phyloP scores from a whole-genome alignment of 164 flowering plant genomes.

The Annona cherimola region DNA sequence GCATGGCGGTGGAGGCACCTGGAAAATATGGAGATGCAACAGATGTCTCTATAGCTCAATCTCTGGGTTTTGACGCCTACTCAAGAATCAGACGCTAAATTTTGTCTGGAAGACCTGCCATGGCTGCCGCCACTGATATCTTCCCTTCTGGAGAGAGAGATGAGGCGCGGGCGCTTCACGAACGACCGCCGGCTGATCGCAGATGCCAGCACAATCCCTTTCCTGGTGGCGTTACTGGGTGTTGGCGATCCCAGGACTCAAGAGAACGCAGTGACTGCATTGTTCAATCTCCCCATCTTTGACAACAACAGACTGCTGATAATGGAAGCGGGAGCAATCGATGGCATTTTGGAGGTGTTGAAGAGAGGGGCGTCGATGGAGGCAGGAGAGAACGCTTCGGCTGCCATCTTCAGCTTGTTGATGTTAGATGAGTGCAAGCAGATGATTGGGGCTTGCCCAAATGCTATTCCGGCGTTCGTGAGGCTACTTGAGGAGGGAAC shows the following conservation, averaged over 20 bases:
- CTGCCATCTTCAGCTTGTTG: constrained; percentile 64
- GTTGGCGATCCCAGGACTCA: constrained; percentile 52
- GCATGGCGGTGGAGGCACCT: too few relatives aligned
- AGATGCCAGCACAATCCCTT: constrained; percentile 78
- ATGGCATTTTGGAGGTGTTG: constrained; percentile 43
- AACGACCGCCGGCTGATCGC: constrained; percentile 63
- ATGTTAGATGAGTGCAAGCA: constrained; percentile 55
- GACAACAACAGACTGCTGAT: constrained; percentile 56
- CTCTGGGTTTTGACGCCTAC: too few relatives aligned
- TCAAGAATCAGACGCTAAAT: too few relatives aligned
- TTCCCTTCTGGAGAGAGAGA: too few relatives aligned
- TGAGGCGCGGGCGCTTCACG: too few relatives aligned
- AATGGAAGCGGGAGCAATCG: constrained; percentile 62
- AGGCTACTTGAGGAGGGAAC: constrained; percentile 60
- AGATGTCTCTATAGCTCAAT: too few relatives aligned
- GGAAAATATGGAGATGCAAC: too few relatives aligned
- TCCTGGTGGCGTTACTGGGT: constrained; percentile 48
- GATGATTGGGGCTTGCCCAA: constrained; percentile 47
- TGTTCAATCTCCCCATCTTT: constrained; percentile 65
- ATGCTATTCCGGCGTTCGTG: constrained; percentile 54
- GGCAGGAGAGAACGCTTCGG: constrained; percentile 85
- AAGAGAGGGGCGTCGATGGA: constrained; percentile 56
- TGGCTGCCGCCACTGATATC: too few relatives aligned
- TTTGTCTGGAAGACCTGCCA: too few relatives aligned
- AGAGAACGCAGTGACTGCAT: constrained; percentile 70